Evolutionary conservation across 2,329 filamentous ascomycete species (phyloP).

Genomic region (Monilinia fructigena): DNA sequence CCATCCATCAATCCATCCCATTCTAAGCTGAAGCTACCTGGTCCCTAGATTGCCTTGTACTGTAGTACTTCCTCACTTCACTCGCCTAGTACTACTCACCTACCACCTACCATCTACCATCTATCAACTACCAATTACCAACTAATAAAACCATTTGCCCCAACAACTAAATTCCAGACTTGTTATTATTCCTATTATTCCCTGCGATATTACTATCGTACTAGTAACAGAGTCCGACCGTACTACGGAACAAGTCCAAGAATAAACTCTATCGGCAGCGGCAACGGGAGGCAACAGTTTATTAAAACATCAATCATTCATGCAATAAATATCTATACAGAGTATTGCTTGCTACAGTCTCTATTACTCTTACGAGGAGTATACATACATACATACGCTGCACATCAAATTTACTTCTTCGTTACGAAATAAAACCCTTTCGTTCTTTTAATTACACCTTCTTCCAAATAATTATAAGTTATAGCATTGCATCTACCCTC

Average conservation of each 20-base stretch:
- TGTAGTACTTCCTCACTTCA: too few species aligned
- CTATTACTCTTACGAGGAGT: background rate
- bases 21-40: too few species aligned
- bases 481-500: too few species aligned
- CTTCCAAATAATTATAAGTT: too few species aligned
- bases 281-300: background rate
- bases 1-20: too few species aligned
- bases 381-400: background rate
- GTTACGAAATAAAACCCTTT: background rate
- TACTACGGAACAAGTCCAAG: slow-evolving; percentile 3
- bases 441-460: background rate
- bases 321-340: background rate
- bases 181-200: background rate
- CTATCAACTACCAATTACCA: too few species aligned
- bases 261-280: slow-evolving; percentile 4
- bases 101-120: background rate
- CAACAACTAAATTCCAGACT: slow-evolving; percentile 2
- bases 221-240: background rate
- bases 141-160: background rate
- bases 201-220: background rate
- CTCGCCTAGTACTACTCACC: too few species aligned
- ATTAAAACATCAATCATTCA: background rate
- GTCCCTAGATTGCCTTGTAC: too few species aligned
- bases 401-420: slow-evolving; percentile 14
- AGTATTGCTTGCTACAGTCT: background rate